A percentile compares a stretch with the other conserved stretches of the same genome.
Evolutionary conservation across 768 basidiomycete species (phyloP).

Genomic region (Macrolepiota dolichaula): DNA sequence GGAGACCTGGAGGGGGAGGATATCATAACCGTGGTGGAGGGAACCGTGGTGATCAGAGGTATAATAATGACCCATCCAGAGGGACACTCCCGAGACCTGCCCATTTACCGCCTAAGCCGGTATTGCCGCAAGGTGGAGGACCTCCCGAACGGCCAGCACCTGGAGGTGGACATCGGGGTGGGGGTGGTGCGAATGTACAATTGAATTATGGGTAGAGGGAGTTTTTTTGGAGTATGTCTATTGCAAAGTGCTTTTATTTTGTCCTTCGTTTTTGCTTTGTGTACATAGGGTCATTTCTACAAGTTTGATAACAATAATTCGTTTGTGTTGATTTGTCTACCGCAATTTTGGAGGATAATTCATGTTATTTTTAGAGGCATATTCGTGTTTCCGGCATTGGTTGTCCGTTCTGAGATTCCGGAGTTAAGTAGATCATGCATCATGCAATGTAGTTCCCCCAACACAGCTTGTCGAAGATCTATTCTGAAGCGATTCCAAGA

Average conservation of each 20-base stretch:
- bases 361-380: no score
- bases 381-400: no score
- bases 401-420: no score
- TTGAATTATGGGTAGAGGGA: slow-evolving; percentile 25
- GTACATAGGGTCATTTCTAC: background rate
- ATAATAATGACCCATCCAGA: slow-evolving; percentile 5
- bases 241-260: background rate
- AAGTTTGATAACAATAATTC: background rate
- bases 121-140: slow-evolving; percentile 12
- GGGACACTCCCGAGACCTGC: slow-evolving; percentile 9
- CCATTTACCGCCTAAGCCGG: slow-evolving; percentile 17
- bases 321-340: no score
- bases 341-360: no score
- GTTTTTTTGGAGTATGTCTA: no score
- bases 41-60: slow-evolving; percentile 10
- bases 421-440: no score
- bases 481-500: no score
- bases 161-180: slow-evolving; percentile 5
- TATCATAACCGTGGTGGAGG: slow-evolving; percentile 9
- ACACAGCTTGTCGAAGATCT: no score
- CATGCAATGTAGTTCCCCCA: no score
- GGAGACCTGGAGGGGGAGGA: slow-evolving; percentile 12
- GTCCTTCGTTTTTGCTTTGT: background rate
- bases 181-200: slow-evolving; percentile 9
- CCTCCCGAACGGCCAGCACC: background rate